Evolutionary conservation across 768 basidiomycete genomes (phyloP), one percentile per base, ranked within the genome.

Genomic region (Lanmaoa pseudosensibilis): DNA sequence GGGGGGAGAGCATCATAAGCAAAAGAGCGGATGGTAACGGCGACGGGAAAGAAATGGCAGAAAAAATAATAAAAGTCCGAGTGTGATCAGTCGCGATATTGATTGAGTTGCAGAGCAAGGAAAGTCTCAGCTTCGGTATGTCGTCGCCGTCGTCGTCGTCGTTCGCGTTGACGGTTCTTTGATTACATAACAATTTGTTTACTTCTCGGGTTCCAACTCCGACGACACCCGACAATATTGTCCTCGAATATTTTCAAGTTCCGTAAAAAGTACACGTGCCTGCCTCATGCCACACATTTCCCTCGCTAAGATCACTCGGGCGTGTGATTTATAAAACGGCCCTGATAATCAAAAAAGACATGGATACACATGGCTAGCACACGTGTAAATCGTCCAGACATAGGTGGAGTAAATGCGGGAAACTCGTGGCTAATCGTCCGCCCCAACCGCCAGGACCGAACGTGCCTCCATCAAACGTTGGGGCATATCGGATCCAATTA

Each of bases 11-110:
- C 68, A 72, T 72, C 48, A 77, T 69, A 56, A 54, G 58, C 44
- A 51, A 62, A 69, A 70, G 83, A 73, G 83, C 76, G 69, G 81
- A 70, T 68, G 82, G 78, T 81, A 82, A 80, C 61, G 62, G 60
- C 57, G 58, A 59, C 54, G 34, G 43, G 40, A 38, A 46, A 37
- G 25, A n/a, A 37, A 25, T n/a, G 37, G 23, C 27, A 27, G 11
- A 50, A 52, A 50, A 54, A 60, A 65, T 58, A 63, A 68, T 60
- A 67, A 67, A 61, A 43, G 46, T 56, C 55, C 45, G 33, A 46
- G 27, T 15, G 39, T n/a, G 63, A 45, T 33, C n/a, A n/a, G n/a
- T n/a, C n/a, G n/a, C n/a, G n/a, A n/a, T n/a, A n/a, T n/a, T n/a
- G n/a, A n/a, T n/a, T n/a, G n/a, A n/a, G n/a, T n/a, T n/a, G n/a